These are phyloP conservation scores for Fusarium subglutinans DNA, from an alignment of 2,329 filamentous ascomycete genomes.

Conservation along the genomic window DNA sequence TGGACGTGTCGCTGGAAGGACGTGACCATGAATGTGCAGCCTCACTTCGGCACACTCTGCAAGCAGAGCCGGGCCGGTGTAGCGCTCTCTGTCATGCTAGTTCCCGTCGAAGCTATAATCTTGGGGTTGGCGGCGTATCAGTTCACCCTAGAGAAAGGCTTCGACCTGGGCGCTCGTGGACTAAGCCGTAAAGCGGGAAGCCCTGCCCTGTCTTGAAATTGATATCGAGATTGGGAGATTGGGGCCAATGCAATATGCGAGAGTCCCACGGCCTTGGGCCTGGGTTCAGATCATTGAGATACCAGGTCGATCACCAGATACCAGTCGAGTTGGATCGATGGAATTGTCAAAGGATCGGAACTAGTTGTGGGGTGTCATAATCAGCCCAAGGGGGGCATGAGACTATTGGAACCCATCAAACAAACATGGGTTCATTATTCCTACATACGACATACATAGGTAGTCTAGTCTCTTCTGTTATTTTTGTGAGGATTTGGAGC, in stretches of 20 bases:
- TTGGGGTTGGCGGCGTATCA: constrained; percentile 59
- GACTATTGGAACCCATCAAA: constrained; percentile 5
- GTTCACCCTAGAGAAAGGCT: constrained; percentile 55
- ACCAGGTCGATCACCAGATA: not conserved
- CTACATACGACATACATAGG: not conserved
- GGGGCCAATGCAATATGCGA: not conserved
- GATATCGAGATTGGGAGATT: not conserved
- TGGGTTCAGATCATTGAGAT: constrained; percentile 1
- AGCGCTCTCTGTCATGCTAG: constrained; percentile 63
- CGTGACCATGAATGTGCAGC: constrained; percentile 61
- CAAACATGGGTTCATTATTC: not conserved
- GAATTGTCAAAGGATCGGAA: not conserved
- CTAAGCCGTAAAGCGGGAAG: constrained; percentile 49
- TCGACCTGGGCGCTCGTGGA: constrained; percentile 32
- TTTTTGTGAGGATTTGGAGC: not conserved
- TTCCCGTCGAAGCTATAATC: constrained; percentile 64
- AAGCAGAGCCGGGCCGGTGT: constrained; percentile 63
- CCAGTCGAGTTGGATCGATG: not conserved
- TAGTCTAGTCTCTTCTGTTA: not conserved
- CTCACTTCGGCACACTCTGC: constrained; percentile 67
- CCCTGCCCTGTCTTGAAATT: constrained; percentile 39
- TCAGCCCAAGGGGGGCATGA: not conserved
- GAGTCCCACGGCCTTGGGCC: constrained; percentile 15
- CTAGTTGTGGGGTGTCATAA: not conserved
- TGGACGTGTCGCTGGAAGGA: constrained; percentile 70